Evolutionary conservation across 2,329 filamentous ascomycete genomes (phyloP).

Genomic region (Phialemonium atrogriseum): DNA sequence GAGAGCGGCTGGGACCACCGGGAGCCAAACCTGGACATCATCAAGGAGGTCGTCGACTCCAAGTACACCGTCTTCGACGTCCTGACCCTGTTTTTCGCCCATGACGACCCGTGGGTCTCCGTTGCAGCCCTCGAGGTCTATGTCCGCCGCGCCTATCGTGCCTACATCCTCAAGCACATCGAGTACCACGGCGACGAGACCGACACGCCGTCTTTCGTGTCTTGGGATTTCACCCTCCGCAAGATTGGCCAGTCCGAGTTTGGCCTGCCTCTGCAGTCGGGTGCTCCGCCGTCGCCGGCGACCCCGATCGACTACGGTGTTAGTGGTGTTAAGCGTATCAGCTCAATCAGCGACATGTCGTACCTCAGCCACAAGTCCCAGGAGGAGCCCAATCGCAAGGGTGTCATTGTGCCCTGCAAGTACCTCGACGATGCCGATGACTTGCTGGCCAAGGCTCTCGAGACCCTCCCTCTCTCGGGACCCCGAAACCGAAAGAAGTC

Average conservation of each 20-base stretch:
- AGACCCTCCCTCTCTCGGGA: slow-evolving; percentile 58
- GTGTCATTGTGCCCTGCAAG: slow-evolving; percentile 86
- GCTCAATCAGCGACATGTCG: slow-evolving; percentile 95
- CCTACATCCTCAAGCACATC: slow-evolving; percentile 83
- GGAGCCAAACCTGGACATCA: slow-evolving; percentile 78
- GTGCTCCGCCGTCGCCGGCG: slow-evolving; percentile 75
- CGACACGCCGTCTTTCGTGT: slow-evolving; percentile 62
- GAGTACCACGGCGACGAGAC: slow-evolving; percentile 77
- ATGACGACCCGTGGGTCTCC: slow-evolving; percentile 89
- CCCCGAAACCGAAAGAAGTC: slow-evolving; percentile 48
- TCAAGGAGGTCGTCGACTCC: slow-evolving; percentile 97
- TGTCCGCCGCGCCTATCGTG: slow-evolving; percentile 91
- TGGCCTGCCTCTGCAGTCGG: slow-evolving; percentile 70
- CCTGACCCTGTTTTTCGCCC: slow-evolving; percentile 86
- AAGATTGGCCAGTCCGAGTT: slow-evolving; percentile 92
- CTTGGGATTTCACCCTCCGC: slow-evolving; percentile 92
- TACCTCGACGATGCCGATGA: slow-evolving; percentile 95
- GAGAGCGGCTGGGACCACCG: slow-evolving; percentile 96
- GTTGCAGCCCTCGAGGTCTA: slow-evolving; percentile 93
- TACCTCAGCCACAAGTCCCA: slow-evolving; percentile 69
- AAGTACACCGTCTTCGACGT: slow-evolving; percentile 99
- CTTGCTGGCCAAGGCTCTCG: slow-evolving; percentile 71
- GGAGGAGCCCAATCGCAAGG: slow-evolving; percentile 75
- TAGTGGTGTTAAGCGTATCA: slow-evolving; percentile 70
- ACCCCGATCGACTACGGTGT: slow-evolving; percentile 61